Conservation (phyloP, 768 basidiomycete genomes). For the Suillus decipiens region DNA sequence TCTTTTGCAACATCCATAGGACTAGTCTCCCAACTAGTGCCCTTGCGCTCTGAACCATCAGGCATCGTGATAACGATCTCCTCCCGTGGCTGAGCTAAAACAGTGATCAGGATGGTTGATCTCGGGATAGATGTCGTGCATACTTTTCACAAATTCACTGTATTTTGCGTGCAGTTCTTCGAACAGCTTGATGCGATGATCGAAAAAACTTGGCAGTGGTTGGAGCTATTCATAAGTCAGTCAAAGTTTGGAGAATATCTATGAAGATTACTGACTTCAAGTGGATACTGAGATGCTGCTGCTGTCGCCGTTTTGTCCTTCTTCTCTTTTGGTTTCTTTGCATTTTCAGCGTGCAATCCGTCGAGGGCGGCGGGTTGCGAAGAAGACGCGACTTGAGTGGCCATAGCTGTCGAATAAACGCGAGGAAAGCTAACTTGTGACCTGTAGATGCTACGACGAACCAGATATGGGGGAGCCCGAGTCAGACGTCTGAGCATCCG, state of each 20-base stretch:
- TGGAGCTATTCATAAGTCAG: slow-evolving; percentile 52
- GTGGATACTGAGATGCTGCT: slow-evolving; percentile 48
- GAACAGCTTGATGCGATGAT: slow-evolving; percentile 87
- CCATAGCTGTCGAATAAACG: slow-evolving; percentile 45
- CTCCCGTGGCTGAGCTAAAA: slow-evolving; percentile 70
- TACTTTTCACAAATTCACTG: slow-evolving; percentile 79
- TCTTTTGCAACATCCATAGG: slow-evolving; percentile 91
- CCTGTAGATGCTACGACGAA: slow-evolving; percentile 22
- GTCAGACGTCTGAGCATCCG: slow-evolving; percentile 37
- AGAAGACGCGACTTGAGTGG: slow-evolving; percentile 56
- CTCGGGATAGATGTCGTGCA: slow-evolving; percentile 5
- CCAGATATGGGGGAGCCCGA: slow-evolving; percentile 30
- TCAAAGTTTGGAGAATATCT: not conserved
- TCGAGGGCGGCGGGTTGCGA: slow-evolving; percentile 51
- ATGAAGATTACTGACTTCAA: slow-evolving; percentile 52
- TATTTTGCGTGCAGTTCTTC: slow-evolving; percentile 84
- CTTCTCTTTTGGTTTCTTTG: slow-evolving; percentile 49
- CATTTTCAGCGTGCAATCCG: slow-evolving; percentile 40
- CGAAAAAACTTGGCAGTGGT: slow-evolving; percentile 86
- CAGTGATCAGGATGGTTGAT: slow-evolving; percentile 8
- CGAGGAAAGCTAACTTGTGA: slow-evolving; percentile 15
- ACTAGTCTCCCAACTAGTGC: slow-evolving; percentile 91
- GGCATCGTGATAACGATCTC: slow-evolving; percentile 83
- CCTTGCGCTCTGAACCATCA: slow-evolving; percentile 83
- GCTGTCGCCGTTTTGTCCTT: slow-evolving; percentile 35